These are phyloP conservation scores for Endothia cerciana DNA, from an alignment of 2,329 filamentous ascomycete species.

Conservation along the genomic window DNA sequence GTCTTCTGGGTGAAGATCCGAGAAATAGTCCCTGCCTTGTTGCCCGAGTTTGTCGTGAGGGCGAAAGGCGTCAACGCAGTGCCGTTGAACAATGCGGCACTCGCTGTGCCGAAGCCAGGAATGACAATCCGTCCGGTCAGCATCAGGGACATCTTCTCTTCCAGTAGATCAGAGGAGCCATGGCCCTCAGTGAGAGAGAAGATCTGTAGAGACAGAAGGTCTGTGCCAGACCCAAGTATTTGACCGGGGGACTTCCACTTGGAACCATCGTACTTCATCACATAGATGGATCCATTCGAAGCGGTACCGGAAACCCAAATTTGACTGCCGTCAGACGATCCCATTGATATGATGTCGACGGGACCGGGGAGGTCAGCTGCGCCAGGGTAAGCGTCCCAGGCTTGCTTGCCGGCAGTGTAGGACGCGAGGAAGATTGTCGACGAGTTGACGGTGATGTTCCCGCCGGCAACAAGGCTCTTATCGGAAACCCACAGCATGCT, in stretches of 20 bases:
- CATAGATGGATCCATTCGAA: constrained; percentile 69
- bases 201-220: constrained; percentile 80
- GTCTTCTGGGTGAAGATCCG: constrained; percentile 82
- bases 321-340: constrained; percentile 70
- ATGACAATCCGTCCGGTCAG: constrained; percentile 83
- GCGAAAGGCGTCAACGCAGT: constrained; percentile 77
- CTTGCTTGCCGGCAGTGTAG: constrained; percentile 70
- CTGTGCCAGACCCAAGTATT: constrained; percentile 65
- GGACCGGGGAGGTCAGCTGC: constrained; percentile 75
- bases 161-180: constrained; percentile 64
- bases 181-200: constrained; percentile 74
- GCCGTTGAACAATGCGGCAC: constrained; percentile 87
- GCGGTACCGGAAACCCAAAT: constrained; percentile 83
- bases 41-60: constrained; percentile 70
- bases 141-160: constrained; percentile 72
- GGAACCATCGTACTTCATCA: constrained; percentile 80
- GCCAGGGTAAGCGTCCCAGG: constrained; percentile 67
- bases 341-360: constrained; percentile 75
- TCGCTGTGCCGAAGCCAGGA: constrained; percentile 76
- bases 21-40: constrained; percentile 73
- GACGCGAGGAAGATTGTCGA: constrained; percentile 70
- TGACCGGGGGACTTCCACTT: constrained; percentile 70
- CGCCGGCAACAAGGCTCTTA: constrained; percentile 74
- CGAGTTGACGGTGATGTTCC: constrained; percentile 71
- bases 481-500: constrained; percentile 76